These are phyloP conservation scores for Colletotrichum caudatum DNA, from an alignment of 2,329 filamentous ascomycete species.

Conservation along the genomic window DNA sequence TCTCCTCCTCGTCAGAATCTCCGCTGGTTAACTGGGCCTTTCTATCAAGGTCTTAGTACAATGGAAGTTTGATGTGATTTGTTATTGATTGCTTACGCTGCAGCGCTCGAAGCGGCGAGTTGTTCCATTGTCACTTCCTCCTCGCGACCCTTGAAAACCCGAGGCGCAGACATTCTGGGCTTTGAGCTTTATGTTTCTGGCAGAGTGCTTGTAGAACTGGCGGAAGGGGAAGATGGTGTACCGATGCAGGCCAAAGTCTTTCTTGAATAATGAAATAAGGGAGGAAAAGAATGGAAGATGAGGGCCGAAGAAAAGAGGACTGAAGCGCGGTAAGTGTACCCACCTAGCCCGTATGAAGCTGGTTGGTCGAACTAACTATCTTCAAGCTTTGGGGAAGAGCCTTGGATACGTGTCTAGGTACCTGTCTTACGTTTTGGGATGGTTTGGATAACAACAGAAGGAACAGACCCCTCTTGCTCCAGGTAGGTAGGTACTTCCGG, in stretches of 20 bases:
- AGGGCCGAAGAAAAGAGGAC: background rate
- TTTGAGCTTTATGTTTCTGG: background rate
- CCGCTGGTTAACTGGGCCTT: background rate
- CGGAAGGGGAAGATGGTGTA: too few relatives aligned
- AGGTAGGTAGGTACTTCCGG: background rate
- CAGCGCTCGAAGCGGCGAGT: background rate
- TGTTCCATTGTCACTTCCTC: slow-evolving; percentile 18
- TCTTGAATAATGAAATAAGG: background rate
- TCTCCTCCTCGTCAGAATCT: background rate
- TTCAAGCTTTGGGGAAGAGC: background rate
- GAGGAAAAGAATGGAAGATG: too few relatives aligned
- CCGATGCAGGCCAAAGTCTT: background rate
- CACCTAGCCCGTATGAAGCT: background rate
- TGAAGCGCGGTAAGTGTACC: too few relatives aligned
- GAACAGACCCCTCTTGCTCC: background rate
- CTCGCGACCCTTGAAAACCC: slow-evolving; percentile 25
- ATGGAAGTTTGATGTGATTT: background rate
- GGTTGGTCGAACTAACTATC: background rate
- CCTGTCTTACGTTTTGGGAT: background rate
- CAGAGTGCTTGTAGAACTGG: background rate
- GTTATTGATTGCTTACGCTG: background rate
- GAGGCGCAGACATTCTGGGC: slow-evolving; percentile 40
- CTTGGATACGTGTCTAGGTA: background rate
- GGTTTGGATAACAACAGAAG: background rate
- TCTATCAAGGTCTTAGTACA: slow-evolving; percentile 8